Evolutionary conservation across 108 stramenopile species (phyloP), one percentile per base, ranked within the genome.

Genomic region (Cylindrotheca fusiformis): DNA sequence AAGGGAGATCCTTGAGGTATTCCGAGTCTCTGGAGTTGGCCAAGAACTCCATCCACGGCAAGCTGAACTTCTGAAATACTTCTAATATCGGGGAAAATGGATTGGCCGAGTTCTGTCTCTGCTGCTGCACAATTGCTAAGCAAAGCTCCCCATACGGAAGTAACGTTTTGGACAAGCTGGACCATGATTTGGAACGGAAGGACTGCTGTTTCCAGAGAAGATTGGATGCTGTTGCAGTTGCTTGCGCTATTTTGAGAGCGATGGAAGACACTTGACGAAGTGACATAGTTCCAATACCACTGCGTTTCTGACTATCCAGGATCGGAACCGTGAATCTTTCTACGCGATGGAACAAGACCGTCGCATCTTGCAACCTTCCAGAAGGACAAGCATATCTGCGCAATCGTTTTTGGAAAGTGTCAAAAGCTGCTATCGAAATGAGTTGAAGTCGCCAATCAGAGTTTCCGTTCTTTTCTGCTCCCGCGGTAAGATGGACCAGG

Each of bases 191-290:
- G 6, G 36, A 20, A 12, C 10, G 51, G 17, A 47, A 49, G 46
- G 60, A 28, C 20, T 28, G 3, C 50, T n/a, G 50, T 4, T 22
- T 4, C 50, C 50, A 51, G n/a, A 51, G 50, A 21, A 4, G 50
- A 51, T 51, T 41, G 20, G 21, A 17, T 19, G 20, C 50, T 51
- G n/a, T 41, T 24, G 50, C 59, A 17, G 29, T 30, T 19, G 25
- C 31, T 14, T 23, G 47, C 23, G 47, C 50, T 27, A 59, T 29
- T 31, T 69, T 59, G 2, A 69, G 45, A 4, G 58, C 58, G n/a
- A 69, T 69, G 17, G 59, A 50, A 4, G 36, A 56, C 3, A 69
- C 50, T 52, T 69, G 68, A 21, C 68, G 29, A 0, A 69, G 21
- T 14, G 52, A 57, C 63, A 63, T 50, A 48, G 44, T 58, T 33